Evolutionary conservation across 306 rosid genomes (phyloP).

Genomic region (Castanea mollissima): DNA sequence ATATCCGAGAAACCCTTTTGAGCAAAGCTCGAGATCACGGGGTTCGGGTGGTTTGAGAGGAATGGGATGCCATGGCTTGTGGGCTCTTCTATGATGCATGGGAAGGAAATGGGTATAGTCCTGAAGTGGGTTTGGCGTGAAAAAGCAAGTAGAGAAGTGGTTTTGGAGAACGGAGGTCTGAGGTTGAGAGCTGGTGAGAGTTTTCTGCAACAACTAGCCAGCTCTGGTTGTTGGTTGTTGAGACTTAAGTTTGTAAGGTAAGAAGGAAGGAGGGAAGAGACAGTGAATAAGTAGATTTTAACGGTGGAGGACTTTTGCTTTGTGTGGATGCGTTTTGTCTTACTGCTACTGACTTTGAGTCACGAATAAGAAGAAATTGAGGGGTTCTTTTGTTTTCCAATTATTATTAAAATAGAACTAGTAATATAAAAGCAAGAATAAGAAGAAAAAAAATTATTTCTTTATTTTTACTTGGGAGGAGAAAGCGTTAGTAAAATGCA

Average conservation of each 20-base stretch:
- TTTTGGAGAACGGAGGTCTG: slow-evolving; percentile 20
- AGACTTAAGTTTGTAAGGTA: neutral
- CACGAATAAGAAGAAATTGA: no score
- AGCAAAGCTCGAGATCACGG: slow-evolving; percentile 60
- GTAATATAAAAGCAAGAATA: no score
- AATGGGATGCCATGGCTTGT: slow-evolving; percentile 22
- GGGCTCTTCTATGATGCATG: slow-evolving; percentile 41
- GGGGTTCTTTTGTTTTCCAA: no score
- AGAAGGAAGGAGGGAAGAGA: no score
- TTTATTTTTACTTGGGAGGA: no score
- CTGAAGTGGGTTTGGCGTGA: slow-evolving; percentile 22
- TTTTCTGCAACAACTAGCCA: slow-evolving; percentile 42
- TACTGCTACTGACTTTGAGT: no score
- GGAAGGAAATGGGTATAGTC: slow-evolving; percentile 15
- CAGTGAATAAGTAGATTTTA: neutral
- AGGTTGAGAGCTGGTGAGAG: slow-evolving; percentile 27
- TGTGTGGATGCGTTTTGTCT: neutral
- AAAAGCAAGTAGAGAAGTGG: slow-evolving; percentile 5
- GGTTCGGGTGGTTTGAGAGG: slow-evolving; percentile 53
- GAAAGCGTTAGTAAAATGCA: no score
- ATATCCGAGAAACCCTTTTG: slow-evolving; percentile 76
- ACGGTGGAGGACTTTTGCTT: neutral
- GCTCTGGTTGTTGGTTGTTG: slow-evolving; percentile 20
- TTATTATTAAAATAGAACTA: no score
- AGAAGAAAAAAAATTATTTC: no score